phyloP scores from a whole-genome alignment of 495 filamentous ascomycete species.

The Trichocladium antarcticum region DNA sequence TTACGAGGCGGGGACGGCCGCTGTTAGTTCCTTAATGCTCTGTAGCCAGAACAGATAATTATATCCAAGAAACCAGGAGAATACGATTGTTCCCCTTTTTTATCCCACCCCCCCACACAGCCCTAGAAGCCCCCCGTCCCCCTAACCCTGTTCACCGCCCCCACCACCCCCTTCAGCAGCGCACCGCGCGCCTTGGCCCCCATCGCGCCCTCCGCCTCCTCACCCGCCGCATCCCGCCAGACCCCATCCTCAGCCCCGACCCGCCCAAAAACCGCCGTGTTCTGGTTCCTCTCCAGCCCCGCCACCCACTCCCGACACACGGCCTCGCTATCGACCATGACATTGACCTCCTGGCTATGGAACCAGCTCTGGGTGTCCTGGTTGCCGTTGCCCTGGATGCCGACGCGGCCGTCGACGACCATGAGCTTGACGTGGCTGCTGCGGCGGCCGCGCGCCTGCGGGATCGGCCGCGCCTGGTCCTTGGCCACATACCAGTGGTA shows the following conservation, averaged over 20 bases:
- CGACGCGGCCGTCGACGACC: slow-evolving; percentile 56
- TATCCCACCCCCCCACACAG: not conserved
- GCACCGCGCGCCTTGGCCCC: slow-evolving; percentile 47
- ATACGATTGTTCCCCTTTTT: no score
- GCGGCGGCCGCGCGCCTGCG: slow-evolving; percentile 48
- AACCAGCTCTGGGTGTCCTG: slow-evolving; percentile 75
- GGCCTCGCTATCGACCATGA: slow-evolving; percentile 52
- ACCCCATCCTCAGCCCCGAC: slow-evolving; percentile 46
- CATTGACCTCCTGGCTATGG: slow-evolving; percentile 65
- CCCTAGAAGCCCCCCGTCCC: slow-evolving; percentile 48
- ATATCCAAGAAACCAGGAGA: no score
- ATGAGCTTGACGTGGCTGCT: slow-evolving; percentile 68
- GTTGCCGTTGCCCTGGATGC: slow-evolving; percentile 65
- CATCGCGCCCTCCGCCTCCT: slow-evolving; percentile 46
- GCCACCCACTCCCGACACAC: slow-evolving; percentile 55
- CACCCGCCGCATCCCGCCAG: slow-evolving; percentile 48
- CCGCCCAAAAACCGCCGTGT: slow-evolving; percentile 52
- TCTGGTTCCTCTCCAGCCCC: slow-evolving; percentile 55
- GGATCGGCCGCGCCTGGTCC: slow-evolving; percentile 56
- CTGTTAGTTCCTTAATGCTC: no score
- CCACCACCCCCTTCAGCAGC: slow-evolving; percentile 52
- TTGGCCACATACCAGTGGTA: slow-evolving; percentile 61
- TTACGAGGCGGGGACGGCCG: no score
- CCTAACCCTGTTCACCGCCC: slow-evolving; percentile 50
- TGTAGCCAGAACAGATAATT: no score